Percentiles rank a stretch among this genome's conserved stretches.
phyloP scores from a whole-genome alignment of 2,329 filamentous ascomycete genomes.

The Trichoderma citrinoviride region DNA sequence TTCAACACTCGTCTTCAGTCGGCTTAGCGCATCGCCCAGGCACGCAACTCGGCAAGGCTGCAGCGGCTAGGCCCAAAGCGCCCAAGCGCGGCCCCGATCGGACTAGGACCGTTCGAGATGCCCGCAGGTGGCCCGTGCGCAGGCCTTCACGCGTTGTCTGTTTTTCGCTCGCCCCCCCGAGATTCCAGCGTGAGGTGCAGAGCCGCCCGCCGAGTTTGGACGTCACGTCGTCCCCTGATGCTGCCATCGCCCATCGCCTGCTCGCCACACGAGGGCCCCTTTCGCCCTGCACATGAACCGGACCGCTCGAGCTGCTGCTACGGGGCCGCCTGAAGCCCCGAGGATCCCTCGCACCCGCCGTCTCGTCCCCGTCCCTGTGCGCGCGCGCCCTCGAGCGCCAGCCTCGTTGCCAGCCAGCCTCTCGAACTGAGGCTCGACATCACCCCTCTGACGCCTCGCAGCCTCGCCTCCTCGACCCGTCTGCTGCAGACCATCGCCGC shows the following conservation, averaged over 20 bases:
- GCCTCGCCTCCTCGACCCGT: not conserved
- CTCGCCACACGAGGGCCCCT: conserved; percentile 28
- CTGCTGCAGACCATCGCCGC: not conserved
- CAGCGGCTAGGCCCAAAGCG: not conserved
- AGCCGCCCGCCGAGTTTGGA: conserved; percentile 32
- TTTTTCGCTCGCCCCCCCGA: conserved; percentile 36
- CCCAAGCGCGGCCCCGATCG: conserved; percentile 2
- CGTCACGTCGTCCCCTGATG: conserved; percentile 37
- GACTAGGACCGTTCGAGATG: conserved; percentile 9
- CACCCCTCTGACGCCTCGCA: too few species aligned
- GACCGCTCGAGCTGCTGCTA: conserved; percentile 20
- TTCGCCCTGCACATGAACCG: conserved; percentile 26
- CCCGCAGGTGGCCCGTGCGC: conserved; percentile 26
- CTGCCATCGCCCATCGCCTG: conserved; percentile 31
- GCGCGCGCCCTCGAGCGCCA: conserved; percentile 29
- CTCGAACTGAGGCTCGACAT: too few species aligned
- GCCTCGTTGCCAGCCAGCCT: not conserved
- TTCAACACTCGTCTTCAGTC: too few species aligned
- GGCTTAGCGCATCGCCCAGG: not conserved
- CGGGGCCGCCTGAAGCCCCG: conserved; percentile 27
- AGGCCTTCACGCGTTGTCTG: conserved; percentile 43
- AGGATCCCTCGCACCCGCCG: conserved; percentile 31
- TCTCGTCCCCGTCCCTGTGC: conserved; percentile 28
- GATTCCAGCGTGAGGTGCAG: conserved; percentile 22
- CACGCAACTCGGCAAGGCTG: not conserved